A percentile compares a stretch with the other conserved stretches of the same genome.
Evolutionary conservation across 1,284 basidiomycete species (phyloP).

Genomic region (Paramarasmius palmivorus): DNA sequence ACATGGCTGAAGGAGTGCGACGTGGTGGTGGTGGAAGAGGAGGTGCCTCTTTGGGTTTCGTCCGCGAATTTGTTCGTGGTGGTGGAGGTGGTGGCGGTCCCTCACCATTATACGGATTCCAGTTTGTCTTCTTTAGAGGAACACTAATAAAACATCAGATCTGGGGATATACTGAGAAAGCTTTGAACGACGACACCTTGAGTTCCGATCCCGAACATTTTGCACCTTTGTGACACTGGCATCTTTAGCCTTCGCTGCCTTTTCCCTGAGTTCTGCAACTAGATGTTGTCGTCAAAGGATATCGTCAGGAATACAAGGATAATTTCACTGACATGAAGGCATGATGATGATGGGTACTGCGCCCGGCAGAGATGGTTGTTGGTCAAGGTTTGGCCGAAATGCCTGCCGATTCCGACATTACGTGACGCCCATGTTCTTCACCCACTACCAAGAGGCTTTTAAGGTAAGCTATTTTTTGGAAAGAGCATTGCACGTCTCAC

Average conservation of each 20-base stretch:
- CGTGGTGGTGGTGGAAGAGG: slow-evolving; percentile 23
- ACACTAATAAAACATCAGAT: no score
- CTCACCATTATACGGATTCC: slow-evolving; percentile 52
- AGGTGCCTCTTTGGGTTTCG: slow-evolving; percentile 23
- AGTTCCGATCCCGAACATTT: slow-evolving; percentile 55
- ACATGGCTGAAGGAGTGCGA: neutral
- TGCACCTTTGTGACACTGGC: slow-evolving; percentile 50
- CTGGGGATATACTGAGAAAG: no score
- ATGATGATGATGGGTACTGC: no score
- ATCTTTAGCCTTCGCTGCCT: slow-evolving; percentile 60
- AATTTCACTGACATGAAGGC: no score
- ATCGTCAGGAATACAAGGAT: no score
- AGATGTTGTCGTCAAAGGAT: neutral
- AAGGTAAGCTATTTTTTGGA: no score
- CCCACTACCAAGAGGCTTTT: no score
- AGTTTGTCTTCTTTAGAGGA: slow-evolving; percentile 59
- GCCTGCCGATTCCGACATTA: no score
- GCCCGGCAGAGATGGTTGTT: no score
- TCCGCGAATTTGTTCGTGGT: slow-evolving; percentile 33
- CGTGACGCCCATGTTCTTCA: no score
- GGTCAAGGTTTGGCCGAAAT: no score
- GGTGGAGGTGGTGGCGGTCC: slow-evolving; percentile 46
- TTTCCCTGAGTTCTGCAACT: slow-evolving; percentile 69
- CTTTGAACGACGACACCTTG: slow-evolving; percentile 48
- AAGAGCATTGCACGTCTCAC: no score